Evolutionary conservation across 495 filamentous ascomycete species (phyloP).

Genomic region (Penicillium malachiteum): DNA sequence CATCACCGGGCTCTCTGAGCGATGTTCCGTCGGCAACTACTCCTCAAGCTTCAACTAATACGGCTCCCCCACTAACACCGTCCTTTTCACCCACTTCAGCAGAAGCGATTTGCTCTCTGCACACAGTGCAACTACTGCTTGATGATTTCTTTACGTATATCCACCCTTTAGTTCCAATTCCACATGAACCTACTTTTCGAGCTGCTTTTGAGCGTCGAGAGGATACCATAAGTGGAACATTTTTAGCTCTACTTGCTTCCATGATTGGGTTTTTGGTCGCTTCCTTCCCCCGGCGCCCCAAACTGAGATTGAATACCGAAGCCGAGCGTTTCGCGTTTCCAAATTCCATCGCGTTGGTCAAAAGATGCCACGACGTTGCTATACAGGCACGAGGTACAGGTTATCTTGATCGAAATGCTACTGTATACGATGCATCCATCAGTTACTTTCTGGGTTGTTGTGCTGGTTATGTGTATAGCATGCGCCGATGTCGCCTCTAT

Average conservation of each 20-base stretch:
- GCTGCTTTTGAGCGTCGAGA: slow-evolving; percentile 66
- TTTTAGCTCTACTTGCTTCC: slow-evolving; percentile 74
- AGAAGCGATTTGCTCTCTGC: slow-evolving; percentile 72
- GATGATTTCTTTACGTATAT: slow-evolving; percentile 92
- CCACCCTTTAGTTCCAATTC: slow-evolving; percentile 80
- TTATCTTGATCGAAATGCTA: slow-evolving; percentile 66
- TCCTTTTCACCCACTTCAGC: slow-evolving; percentile 40
- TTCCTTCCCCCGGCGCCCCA: slow-evolving; percentile 77
- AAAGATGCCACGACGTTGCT: slow-evolving; percentile 70
- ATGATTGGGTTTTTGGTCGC: slow-evolving; percentile 78
- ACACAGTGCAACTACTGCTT: slow-evolving; percentile 64
- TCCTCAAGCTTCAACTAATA: slow-evolving; percentile 20
- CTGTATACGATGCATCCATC: slow-evolving; percentile 78
- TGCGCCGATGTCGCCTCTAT: slow-evolving; percentile 65
- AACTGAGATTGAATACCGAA: slow-evolving; percentile 65
- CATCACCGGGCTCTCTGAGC: slow-evolving; percentile 25
- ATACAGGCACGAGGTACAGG: slow-evolving; percentile 66
- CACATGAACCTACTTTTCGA: slow-evolving; percentile 83
- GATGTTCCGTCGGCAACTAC: slow-evolving; percentile 23
- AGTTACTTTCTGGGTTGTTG: slow-evolving; percentile 78
- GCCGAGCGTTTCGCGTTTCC: slow-evolving; percentile 47
- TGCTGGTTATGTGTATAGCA: slow-evolving; percentile 67
- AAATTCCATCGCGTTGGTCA: slow-evolving; percentile 68
- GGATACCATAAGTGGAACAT: slow-evolving; percentile 64
- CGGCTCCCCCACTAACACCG: slow-evolving; percentile 22